Percentiles rank a stretch among this genome's conserved stretches.
Conservation (phyloP, 306 rosid genomes). For the Calophaca sinica region DNA sequence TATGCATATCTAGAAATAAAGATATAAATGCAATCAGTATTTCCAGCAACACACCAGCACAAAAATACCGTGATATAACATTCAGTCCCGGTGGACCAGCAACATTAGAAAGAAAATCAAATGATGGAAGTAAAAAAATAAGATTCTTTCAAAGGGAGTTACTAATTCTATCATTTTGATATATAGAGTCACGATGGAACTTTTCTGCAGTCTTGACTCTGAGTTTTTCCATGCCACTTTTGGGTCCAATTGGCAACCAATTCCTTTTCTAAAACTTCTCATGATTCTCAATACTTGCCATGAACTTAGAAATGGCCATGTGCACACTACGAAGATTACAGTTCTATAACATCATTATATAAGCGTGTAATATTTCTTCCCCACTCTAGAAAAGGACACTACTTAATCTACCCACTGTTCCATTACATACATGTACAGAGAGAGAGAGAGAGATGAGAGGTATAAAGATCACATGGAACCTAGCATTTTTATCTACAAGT, state of each 20-base stretch:
- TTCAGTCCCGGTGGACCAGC: conserved; percentile 1
- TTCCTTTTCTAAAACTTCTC: neutral
- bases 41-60: neutral
- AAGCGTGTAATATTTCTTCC: neutral
- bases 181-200: neutral
- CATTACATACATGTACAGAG: neutral
- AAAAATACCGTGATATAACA: conserved; percentile 16
- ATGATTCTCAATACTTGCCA: neutral
- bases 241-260: neutral
- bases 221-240: conserved; percentile 14
- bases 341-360: neutral
- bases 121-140: no score
- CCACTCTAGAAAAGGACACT: neutral
- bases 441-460: neutral
- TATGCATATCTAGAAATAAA: conserved; percentile 75
- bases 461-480: neutral
- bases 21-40: conserved; percentile 9
- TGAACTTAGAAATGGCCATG: neutral
- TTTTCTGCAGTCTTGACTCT: neutral
- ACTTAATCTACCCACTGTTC: neutral
- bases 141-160: neutral
- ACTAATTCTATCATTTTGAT: neutral
- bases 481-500: conserved; percentile 2
- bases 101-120: neutral
- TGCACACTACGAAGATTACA: neutral